A percentile compares a stretch with the other conserved stretches of the same genome.
phyloP scores from a whole-genome alignment of 139 green algal species.

The Zygnema cylindricum region DNA sequence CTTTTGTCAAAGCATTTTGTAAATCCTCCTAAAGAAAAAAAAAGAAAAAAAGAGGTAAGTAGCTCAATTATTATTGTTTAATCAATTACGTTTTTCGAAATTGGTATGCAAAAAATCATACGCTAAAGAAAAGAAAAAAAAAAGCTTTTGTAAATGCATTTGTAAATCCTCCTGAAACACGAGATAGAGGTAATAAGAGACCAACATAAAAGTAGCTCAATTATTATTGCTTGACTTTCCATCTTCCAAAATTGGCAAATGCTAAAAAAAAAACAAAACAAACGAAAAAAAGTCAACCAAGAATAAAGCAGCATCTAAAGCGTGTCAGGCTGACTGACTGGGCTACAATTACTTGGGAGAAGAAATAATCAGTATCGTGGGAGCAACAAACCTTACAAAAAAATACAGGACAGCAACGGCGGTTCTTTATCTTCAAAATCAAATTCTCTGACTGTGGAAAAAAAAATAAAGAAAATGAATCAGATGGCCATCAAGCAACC shows the following conservation, averaged over 20 bases:
- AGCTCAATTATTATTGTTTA: not conserved
- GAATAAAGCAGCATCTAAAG: too few relatives aligned
- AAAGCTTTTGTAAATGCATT: not conserved
- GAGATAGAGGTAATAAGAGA: not conserved
- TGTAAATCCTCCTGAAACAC: not conserved
- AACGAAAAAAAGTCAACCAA: too few relatives aligned
- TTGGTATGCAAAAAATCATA: not conserved
- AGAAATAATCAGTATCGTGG: too few relatives aligned
- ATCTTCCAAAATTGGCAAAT: too few relatives aligned
- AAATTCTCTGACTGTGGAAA: slow-evolving; percentile 52
- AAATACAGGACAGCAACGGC: slow-evolving; percentile 52
- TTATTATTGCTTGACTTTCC: too few relatives aligned
- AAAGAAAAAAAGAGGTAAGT: not conserved
- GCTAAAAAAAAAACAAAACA: too few relatives aligned
- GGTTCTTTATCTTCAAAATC: slow-evolving; percentile 52
- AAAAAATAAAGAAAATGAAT: not conserved
- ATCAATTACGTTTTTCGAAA: not conserved
- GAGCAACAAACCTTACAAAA: slow-evolving; percentile 47
- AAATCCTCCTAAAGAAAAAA: slow-evolving; percentile 44
- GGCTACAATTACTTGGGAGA: too few relatives aligned
- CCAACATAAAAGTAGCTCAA: not conserved
- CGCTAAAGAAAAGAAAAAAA: not conserved
- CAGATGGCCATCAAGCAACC: not conserved
- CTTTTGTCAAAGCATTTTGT: slow-evolving; percentile 36
- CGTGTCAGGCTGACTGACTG: too few relatives aligned